phyloP scores from a whole-genome alignment of 176 grass and related monocot genomes.

The Rhynchospora pubera region DNA sequence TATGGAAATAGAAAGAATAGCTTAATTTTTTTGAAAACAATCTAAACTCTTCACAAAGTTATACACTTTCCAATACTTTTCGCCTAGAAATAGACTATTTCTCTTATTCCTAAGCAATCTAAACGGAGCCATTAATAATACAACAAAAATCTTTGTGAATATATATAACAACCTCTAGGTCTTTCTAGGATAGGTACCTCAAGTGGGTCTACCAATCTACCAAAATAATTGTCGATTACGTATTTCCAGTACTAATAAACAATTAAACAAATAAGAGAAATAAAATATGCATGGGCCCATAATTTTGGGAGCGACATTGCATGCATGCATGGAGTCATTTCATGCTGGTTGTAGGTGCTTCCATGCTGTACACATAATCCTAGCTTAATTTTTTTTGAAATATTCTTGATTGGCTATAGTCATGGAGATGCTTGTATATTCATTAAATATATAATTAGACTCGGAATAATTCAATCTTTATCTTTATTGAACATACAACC shows the following conservation, averaged over 20 bases:
- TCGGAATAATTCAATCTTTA: conserved; percentile 7
- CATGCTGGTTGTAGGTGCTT: not conserved
- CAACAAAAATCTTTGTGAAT: not conserved
- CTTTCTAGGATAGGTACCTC: not conserved
- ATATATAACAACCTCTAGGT: not conserved
- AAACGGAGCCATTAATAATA: too few relatives aligned
- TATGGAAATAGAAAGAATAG: too few relatives aligned
- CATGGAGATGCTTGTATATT: not conserved
- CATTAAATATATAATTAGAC: conserved; percentile 1
- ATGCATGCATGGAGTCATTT: not conserved
- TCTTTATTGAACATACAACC: not conserved
- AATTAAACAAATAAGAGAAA: not conserved
- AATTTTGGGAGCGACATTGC: not conserved
- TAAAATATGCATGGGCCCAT: not conserved
- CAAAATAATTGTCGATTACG: not conserved
- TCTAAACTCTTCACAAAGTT: too few relatives aligned
- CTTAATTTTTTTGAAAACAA: too few relatives aligned
- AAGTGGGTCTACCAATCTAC: not conserved
- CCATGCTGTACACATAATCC: not conserved
- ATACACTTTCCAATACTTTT: too few relatives aligned
- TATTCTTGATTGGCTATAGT: not conserved
- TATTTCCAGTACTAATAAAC: not conserved
- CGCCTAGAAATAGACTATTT: too few relatives aligned
- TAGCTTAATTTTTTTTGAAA: not conserved
- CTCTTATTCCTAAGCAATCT: too few relatives aligned